Base-by-base conservation (phyloP, 805 yeast genomes). In the Lipomyces yamadae region DNA sequence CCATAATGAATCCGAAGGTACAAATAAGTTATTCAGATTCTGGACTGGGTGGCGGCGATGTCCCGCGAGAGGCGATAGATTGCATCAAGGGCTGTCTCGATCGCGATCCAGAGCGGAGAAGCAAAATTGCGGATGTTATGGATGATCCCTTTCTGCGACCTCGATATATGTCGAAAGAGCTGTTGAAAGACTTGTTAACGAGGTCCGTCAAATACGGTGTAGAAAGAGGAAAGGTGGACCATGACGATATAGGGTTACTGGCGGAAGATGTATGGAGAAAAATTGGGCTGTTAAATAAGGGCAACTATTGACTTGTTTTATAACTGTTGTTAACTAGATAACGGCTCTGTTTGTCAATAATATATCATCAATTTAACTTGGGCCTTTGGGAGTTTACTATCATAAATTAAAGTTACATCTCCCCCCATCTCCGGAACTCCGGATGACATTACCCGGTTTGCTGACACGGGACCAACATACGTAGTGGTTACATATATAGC, bases 1-100 rank as follows among this genome's bases (percentile, higher is more conserved):
- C 97, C 1, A 94, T 92, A 50, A 90, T 90, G 84, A 90, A 91
- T 75, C 95, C 96, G 0, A 88, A 88, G 68, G 85, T 91, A 32
- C 85, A 86, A 71, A 87, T 92, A 13, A 78, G 79, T 45, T 92
- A 85, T 75, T 90, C 96, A 1, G 83, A 81, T 3, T 61, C 78
- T 35, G 92, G 92, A 0, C 72, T 86, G 0, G 90, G 89, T 0
- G 86, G 84, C 18, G 83, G 82, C 0, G 75, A 76, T n/a, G 91
- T 91, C 2, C 94, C 96, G 0, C 78, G 79, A 37, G 84, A 89
- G 39, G 87, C 89, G 0, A 82, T 91, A 37, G 91, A 88, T 60
- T 80, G 90, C 39, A 90, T 94, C 79, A 82, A 86, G 70, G 83
- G 84, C 30, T 94, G 98, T 76, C 80, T 94, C 56, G 78, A 80